Evolutionary conservation across 2,329 filamentous ascomycete genomes (phyloP).

Genomic region (Pezicula radicicola): DNA sequence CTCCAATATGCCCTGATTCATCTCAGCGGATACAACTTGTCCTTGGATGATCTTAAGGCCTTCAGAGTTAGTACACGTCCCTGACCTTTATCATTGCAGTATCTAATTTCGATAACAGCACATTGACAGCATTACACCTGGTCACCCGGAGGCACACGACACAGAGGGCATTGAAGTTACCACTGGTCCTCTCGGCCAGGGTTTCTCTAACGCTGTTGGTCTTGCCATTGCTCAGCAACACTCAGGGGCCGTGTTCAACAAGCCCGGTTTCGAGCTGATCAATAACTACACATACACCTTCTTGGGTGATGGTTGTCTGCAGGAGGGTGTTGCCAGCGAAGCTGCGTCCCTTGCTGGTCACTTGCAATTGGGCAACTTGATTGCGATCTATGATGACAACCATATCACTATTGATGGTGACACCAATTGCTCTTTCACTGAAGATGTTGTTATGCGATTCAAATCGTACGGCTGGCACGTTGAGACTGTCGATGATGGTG

Average conservation of each 20-base stretch:
- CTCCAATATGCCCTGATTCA: conserved; percentile 98
- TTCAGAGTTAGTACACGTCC: conserved; percentile 73
- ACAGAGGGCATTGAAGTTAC: conserved; percentile 97
- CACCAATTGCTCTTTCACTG: conserved; percentile 94
- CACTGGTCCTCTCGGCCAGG: conserved; percentile 95
- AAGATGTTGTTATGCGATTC: conserved; percentile 93
- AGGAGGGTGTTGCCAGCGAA: conserved; percentile 96
- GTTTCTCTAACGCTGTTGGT: conserved; percentile 96
- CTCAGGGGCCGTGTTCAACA: conserved; percentile 91
- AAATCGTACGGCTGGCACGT: conserved; percentile 97
- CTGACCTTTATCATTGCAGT: not conserved
- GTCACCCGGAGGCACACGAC: conserved; percentile 95
- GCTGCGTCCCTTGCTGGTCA: conserved; percentile 91
- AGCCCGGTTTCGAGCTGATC: conserved; percentile 84
- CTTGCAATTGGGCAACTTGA: conserved; percentile 96
- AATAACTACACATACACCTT: conserved; percentile 98
- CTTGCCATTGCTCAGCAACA: conserved; percentile 95
- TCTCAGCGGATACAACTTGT: conserved; percentile 85
- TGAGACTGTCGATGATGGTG: conserved; percentile 79
- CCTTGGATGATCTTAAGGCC: conserved; percentile 87
- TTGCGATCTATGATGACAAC: conserved; percentile 97
- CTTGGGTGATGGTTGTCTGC: conserved; percentile 96
- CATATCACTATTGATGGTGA: conserved; percentile 94
- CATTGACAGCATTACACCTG: conserved; percentile 76
- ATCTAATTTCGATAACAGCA: conserved; percentile 31